phyloP scores from a whole-genome alignment of 139 green algal species.

The Coelastrella sp. region DNA sequence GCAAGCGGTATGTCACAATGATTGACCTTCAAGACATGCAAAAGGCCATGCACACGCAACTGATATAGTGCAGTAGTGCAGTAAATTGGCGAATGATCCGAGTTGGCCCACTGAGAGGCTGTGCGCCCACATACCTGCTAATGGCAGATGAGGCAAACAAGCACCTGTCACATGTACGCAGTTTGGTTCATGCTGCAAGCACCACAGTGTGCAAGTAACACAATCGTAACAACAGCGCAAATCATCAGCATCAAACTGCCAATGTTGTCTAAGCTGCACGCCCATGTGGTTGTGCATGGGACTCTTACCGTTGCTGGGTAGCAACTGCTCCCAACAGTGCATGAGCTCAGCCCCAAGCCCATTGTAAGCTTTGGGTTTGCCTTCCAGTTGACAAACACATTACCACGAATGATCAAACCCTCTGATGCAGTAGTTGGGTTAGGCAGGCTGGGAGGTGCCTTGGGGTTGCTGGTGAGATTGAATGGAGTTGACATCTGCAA shows the following conservation, averaged over 20 bases:
- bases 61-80: not conserved
- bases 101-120: too few species aligned
- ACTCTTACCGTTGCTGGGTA: not conserved
- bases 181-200: not conserved
- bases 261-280: too few species aligned
- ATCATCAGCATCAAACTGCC: not conserved
- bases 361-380: not conserved
- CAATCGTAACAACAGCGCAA: not conserved
- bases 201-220: not conserved
- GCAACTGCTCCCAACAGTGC: not conserved
- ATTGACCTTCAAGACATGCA: not conserved
- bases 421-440: not conserved
- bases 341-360: not conserved
- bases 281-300: too few species aligned
- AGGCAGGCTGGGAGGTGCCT: not conserved
- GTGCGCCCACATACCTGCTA: too few species aligned
- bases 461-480: not conserved
- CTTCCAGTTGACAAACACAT: slow-evolving; percentile 13
- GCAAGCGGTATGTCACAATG: not conserved
- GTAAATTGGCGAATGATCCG: too few species aligned
- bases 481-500: not conserved
- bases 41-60: not conserved
- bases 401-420: not conserved
- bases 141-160: too few species aligned
- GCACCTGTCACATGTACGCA: not conserved